phyloP scores from a whole-genome alignment of 1,284 basidiomycete species.

The Macrocybe sp. region DNA sequence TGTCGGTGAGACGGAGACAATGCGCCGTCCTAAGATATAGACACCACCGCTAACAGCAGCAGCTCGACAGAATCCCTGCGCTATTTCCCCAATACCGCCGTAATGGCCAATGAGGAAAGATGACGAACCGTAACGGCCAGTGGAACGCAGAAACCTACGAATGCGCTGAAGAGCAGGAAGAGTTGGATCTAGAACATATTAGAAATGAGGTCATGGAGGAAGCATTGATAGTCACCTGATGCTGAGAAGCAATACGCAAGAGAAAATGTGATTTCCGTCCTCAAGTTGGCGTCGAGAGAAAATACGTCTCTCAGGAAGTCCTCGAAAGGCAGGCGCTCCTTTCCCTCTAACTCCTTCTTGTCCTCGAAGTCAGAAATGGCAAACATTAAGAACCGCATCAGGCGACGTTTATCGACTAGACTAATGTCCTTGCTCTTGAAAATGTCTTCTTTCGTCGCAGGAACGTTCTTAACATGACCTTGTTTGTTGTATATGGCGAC shows the following conservation, averaged over 20 bases:
- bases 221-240: slow-evolving; percentile 37
- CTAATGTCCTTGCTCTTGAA: slow-evolving; percentile 82
- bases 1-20: slow-evolving; percentile 26
- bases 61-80: slow-evolving; percentile 89
- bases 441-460: slow-evolving; percentile 89
- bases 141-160: slow-evolving; percentile 69
- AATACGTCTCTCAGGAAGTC: slow-evolving; percentile 63
- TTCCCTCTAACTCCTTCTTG: slow-evolving; percentile 54
- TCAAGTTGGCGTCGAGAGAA: slow-evolving; percentile 52
- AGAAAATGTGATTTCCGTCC: slow-evolving; percentile 64
- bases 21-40: slow-evolving; percentile 74
- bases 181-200: slow-evolving; percentile 48
- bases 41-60: slow-evolving; percentile 82
- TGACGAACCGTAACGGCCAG: slow-evolving; percentile 86
- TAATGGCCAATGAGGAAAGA: slow-evolving; percentile 94
- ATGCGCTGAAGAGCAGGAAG: slow-evolving; percentile 63
- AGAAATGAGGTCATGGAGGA: slow-evolving; percentile 3
- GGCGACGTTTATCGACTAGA: slow-evolving; percentile 81
- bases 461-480: slow-evolving; percentile 60
- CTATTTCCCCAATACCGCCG: slow-evolving; percentile 88
- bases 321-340: slow-evolving; percentile 50
- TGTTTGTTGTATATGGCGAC: slow-evolving; percentile 56
- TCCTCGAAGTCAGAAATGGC: slow-evolving; percentile 71
- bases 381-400: slow-evolving; percentile 92
- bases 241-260: slow-evolving; percentile 60